Percentiles rank a stretch among this genome's conserved stretches.
These are phyloP conservation scores for Heterobasidion irregulare DNA, from an alignment of 1,284 basidiomycete species.

Conservation along the genomic window DNA sequence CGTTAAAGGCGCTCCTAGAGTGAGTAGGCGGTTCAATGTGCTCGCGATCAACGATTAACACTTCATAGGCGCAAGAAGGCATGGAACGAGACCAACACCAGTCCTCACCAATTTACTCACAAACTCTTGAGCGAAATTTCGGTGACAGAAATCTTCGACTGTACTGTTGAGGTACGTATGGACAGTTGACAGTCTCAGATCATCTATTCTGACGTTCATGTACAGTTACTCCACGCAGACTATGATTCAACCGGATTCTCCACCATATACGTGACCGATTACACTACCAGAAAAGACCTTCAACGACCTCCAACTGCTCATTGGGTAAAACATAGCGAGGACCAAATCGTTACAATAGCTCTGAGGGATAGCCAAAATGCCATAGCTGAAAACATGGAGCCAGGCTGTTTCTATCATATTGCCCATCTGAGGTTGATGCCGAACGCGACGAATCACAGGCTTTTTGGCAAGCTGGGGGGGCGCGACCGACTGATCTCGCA, in stretches of 20 bases:
- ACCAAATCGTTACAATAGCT: slow-evolving; percentile 45
- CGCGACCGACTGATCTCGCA: slow-evolving; percentile 40
- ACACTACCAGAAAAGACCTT: slow-evolving; percentile 43
- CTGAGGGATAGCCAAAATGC: slow-evolving; percentile 41
- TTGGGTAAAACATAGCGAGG: slow-evolving; percentile 34
- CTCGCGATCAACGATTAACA: not conserved
- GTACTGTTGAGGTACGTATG: slow-evolving; percentile 45
- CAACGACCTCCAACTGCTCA: slow-evolving; percentile 14
- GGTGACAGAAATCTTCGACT: slow-evolving; percentile 38
- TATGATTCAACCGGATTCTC: slow-evolving; percentile 23
- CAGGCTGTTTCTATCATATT: slow-evolving; percentile 39
- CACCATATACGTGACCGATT: slow-evolving; percentile 58
- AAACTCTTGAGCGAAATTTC: slow-evolving; percentile 35
- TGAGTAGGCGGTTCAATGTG: slow-evolving; percentile 21
- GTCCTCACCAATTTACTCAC: slow-evolving; percentile 30
- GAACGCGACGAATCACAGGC: slow-evolving; percentile 12
- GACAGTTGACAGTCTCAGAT: not conserved
- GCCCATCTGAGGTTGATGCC: slow-evolving; percentile 41
- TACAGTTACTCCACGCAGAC: slow-evolving; percentile 38
- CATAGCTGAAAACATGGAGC: slow-evolving; percentile 28
- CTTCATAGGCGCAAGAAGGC: slow-evolving; percentile 42
- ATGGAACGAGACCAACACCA: slow-evolving; percentile 26
- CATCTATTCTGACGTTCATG: slow-evolving; percentile 12
- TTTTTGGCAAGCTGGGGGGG: slow-evolving; percentile 47
- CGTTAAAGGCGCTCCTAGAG: slow-evolving; percentile 44